A percentile compares a stretch with the other conserved stretches of the same genome.
Evolutionary conservation across 352 stramenopile species (phyloP).

Genomic region (Pythium dissimile): DNA sequence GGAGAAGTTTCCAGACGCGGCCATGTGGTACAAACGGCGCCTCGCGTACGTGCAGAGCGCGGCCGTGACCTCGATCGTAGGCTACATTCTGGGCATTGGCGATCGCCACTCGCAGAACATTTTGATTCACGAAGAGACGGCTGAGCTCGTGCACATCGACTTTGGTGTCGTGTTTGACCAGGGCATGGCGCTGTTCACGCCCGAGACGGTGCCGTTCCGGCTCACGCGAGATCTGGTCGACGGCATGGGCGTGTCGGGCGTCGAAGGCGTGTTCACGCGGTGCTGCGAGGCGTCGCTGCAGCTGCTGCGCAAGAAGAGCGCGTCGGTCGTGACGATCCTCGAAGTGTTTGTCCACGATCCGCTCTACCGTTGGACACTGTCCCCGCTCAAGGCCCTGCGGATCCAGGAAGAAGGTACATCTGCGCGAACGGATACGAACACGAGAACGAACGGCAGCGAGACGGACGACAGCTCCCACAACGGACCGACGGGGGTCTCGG

Average conservation of each 20-base stretch:
- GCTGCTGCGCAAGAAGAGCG: slow-evolving; percentile 90
- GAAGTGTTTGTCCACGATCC: slow-evolving; percentile 99
- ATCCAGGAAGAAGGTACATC: slow-evolving; percentile 64
- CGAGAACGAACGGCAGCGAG: slow-evolving; percentile 13
- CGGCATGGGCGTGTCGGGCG: slow-evolving; percentile 96
- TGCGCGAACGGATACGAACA: background rate
- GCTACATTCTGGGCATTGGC: slow-evolving; percentile 95
- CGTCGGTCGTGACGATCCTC: slow-evolving; percentile 96
- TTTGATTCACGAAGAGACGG: slow-evolving; percentile 95
- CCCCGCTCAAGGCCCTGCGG: slow-evolving; percentile 81
- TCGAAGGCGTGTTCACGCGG: slow-evolving; percentile 94
- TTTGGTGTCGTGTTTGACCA: slow-evolving; percentile 99
- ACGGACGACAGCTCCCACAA: slow-evolving; percentile 19
- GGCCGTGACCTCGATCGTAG: slow-evolving; percentile 97
- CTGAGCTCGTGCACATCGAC: slow-evolving; percentile 99
- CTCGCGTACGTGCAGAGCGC: slow-evolving; percentile 94
- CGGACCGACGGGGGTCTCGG: background rate
- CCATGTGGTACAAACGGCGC: slow-evolving; percentile 93
- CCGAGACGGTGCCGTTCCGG: slow-evolving; percentile 99
- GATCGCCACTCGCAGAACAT: slow-evolving; percentile 99
- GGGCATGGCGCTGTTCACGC: slow-evolving; percentile 89
- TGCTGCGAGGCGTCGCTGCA: slow-evolving; percentile 93
- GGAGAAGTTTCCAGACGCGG: slow-evolving; percentile 94
- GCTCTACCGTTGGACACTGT: slow-evolving; percentile 98
- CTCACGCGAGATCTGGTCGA: slow-evolving; percentile 99